phyloP scores from a whole-genome alignment of 176 grass and related monocot species.

The Pontederia crassipes region DNA sequence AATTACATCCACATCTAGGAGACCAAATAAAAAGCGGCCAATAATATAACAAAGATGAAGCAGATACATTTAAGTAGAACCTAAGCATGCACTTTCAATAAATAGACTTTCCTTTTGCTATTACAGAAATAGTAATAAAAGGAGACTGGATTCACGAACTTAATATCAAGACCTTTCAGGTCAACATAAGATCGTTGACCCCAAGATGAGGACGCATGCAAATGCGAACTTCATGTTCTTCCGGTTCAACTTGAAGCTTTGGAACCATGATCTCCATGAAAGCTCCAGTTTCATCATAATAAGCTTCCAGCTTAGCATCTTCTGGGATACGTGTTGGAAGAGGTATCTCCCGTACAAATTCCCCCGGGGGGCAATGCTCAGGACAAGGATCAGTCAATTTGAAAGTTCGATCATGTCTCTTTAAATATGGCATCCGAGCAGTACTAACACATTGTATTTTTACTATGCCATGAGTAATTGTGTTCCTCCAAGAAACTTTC shows the following conservation, averaged over 20 bases:
- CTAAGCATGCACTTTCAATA: neutral
- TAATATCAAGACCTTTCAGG: constrained; percentile 18
- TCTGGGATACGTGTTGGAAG: constrained; percentile 80
- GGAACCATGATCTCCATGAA: constrained; percentile 95
- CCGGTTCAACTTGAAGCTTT: constrained; percentile 52
- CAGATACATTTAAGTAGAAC: neutral
- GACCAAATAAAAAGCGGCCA: too few species aligned
- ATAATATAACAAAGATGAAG: neutral
- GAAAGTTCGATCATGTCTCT: constrained; percentile 64
- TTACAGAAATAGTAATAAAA: neutral
- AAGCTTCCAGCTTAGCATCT: constrained; percentile 86
- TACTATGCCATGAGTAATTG: constrained; percentile 62
- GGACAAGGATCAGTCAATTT: constrained; percentile 52
- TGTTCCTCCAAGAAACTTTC: constrained; percentile 96
- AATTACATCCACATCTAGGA: too few species aligned
- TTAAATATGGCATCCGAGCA: constrained; percentile 41
- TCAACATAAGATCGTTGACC: constrained; percentile 63
- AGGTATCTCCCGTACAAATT: constrained; percentile 81
- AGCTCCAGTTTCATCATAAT: constrained; percentile 68
- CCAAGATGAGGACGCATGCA: constrained; percentile 81
- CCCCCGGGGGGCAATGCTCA: constrained; percentile 80
- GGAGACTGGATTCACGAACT: constrained; percentile 5
- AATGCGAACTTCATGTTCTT: constrained; percentile 93
- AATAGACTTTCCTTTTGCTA: neutral
- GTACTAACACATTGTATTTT: constrained; percentile 86